These are phyloP conservation scores for Melaleuca quinquenervia DNA, from an alignment of 345 rosid genomes.

Conservation along the genomic window DNA sequence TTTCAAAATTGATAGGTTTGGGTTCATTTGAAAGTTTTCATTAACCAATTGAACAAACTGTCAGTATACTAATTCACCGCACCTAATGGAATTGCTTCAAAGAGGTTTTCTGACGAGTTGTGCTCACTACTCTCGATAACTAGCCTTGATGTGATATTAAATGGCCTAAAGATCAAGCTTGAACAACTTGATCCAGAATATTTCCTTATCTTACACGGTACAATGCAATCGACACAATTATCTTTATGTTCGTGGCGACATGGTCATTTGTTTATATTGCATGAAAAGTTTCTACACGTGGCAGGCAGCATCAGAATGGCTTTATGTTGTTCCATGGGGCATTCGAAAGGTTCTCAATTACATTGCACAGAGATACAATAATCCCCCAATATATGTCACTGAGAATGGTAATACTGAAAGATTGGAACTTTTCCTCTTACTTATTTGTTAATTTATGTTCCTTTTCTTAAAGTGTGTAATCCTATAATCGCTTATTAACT, in stretches of 20 bases:
- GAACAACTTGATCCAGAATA: background rate
- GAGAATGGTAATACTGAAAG: constrained; percentile 58
- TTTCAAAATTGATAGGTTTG: background rate
- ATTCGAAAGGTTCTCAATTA: constrained; percentile 61
- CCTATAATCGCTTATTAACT: background rate
- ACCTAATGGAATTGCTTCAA: background rate
- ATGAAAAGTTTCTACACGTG: background rate
- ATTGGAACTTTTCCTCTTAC: background rate
- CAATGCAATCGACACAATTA: background rate
- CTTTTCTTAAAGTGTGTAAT: background rate
- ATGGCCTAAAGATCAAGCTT: background rate
- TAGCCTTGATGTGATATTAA: background rate
- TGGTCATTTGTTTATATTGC: background rate
- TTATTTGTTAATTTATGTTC: background rate
- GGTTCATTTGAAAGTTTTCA: background rate
- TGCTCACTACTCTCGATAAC: background rate
- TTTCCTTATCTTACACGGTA: background rate
- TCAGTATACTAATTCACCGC: background rate
- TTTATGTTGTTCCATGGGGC: constrained; percentile 89
- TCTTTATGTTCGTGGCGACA: background rate
- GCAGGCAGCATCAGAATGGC: constrained; percentile 97
- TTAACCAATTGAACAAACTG: background rate
- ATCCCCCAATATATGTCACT: constrained; percentile 52
- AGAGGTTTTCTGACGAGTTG: background rate
- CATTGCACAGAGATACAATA: constrained; percentile 47